phyloP scores from a whole-genome alignment of 1,284 basidiomycete species.

The Boletus holoroseus region DNA sequence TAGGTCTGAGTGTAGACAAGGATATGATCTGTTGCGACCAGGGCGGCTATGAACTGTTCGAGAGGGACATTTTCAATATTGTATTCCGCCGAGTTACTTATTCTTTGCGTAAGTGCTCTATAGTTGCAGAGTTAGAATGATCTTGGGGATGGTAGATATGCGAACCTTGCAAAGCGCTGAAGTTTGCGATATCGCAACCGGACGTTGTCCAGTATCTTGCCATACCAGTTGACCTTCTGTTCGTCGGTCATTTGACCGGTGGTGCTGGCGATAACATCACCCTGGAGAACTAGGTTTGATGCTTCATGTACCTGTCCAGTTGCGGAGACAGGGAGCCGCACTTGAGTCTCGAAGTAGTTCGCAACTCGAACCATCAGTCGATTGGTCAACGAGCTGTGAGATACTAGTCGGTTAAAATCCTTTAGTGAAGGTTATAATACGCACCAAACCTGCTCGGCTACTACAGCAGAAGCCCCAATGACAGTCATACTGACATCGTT shows the following conservation, averaged over 20 bases:
- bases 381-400: conserved; percentile 73
- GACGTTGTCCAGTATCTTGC: conserved; percentile 91
- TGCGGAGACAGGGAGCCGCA: conserved; percentile 61
- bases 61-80: conserved; percentile 76
- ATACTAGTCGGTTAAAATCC: neutral
- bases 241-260: conserved; percentile 63
- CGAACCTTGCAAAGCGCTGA: conserved; percentile 85
- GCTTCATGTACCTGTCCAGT: conserved; percentile 24
- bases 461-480: conserved; percentile 83
- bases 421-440: conserved; percentile 21
- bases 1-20: conserved; percentile 89
- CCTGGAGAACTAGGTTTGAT: conserved; percentile 23
- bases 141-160: conserved; percentile 3
- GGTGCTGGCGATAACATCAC: conserved; percentile 25
- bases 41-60: conserved; percentile 72
- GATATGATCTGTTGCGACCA: conserved; percentile 88
- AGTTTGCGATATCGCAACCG: conserved; percentile 90
- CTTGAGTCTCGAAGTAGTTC: conserved; percentile 91
- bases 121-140: conserved; percentile 9
- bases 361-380: conserved; percentile 86
- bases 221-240: conserved; percentile 85
- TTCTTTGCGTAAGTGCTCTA: conserved; percentile 77
- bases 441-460: conserved; percentile 92
- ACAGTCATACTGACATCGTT: conserved; percentile 90
- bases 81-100: conserved; percentile 96